These are phyloP conservation scores for Tulasnella sp. DNA, from an alignment of 768 basidiomycete genomes.

Conservation along the genomic window DNA sequence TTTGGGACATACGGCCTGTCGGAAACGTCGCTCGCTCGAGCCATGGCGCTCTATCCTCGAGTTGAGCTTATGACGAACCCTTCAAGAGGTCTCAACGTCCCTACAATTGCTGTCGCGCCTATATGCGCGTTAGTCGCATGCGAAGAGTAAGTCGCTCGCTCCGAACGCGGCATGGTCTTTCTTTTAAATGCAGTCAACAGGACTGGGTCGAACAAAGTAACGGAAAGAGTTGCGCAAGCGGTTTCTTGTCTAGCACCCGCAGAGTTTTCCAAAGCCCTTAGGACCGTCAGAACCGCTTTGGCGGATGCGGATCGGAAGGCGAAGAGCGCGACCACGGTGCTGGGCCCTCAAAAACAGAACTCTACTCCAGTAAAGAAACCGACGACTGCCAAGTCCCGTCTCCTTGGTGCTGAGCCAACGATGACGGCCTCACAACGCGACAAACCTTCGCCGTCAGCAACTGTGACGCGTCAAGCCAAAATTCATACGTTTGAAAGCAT, in stretches of 20 bases:
- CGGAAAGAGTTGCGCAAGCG: background rate
- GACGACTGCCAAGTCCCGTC: background rate
- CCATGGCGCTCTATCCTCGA: background rate
- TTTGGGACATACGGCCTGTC: background rate
- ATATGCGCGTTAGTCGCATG: background rate
- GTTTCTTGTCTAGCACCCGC: background rate
- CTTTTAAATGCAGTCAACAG: background rate
- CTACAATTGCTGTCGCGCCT: background rate
- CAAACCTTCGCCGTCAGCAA: background rate
- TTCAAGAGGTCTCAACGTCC: background rate
- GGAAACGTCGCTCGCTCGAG: background rate
- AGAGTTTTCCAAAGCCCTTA: background rate
- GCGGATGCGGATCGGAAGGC: background rate
- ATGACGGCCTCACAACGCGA: background rate
- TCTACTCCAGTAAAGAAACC: background rate
- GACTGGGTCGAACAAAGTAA: constrained; percentile 6
- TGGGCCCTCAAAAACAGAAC: background rate
- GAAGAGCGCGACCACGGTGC: background rate
- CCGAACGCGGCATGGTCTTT: background rate
- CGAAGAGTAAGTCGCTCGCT: background rate
- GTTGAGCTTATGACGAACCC: background rate
- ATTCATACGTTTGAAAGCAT: background rate
- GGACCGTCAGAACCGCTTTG: background rate
- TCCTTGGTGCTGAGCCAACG: background rate
- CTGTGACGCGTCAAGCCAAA: background rate